A percentile compares a stretch with the other conserved stretches of the same genome.
Evolutionary conservation across 1,139 yeast species (phyloP).

Genomic region (Pichia sp.): DNA sequence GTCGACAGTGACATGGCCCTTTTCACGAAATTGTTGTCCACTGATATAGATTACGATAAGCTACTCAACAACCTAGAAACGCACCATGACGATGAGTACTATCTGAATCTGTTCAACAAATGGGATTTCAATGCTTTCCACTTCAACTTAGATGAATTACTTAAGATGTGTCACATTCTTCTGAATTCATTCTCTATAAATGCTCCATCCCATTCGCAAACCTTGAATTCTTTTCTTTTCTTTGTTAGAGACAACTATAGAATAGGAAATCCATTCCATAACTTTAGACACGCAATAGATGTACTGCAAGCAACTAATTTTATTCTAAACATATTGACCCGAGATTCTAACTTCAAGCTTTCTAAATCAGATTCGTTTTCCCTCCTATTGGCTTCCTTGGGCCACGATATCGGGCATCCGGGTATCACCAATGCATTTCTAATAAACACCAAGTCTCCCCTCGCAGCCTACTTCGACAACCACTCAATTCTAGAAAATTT

Average conservation of each 20-base stretch:
- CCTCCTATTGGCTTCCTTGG: conserved; percentile 75
- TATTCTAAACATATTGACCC: conserved; percentile 44
- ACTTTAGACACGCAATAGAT: conserved; percentile 92
- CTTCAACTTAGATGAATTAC: conserved; percentile 61
- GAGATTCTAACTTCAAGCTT: conserved; percentile 18
- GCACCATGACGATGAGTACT: conserved; percentile 20
- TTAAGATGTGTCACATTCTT: conserved; percentile 57
- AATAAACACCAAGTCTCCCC: conserved; percentile 57
- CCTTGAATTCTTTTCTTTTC: conserved; percentile 41
- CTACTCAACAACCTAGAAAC: not conserved
- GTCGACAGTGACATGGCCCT: conserved; percentile 20
- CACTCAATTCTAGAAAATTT: conserved; percentile 77
- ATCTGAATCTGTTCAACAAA: conserved; percentile 30
- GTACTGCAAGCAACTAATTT: conserved; percentile 87
- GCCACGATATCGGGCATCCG: conserved; percentile 96
- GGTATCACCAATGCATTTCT: conserved; percentile 83
- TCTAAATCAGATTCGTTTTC: conserved; percentile 31
- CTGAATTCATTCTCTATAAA: conserved; percentile 37
- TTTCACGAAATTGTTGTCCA: conserved; percentile 10
- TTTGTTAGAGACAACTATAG: conserved; percentile 73
- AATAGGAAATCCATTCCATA: conserved; percentile 85
- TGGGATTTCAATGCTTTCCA: conserved; percentile 70
- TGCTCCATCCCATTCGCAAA: not conserved
- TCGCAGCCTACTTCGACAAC: conserved; percentile 58
- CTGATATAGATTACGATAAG: not conserved